Percentiles rank a stretch among this genome's conserved stretches.
These are phyloP conservation scores for Incumbomyces lentus DNA, from an alignment of 2,329 filamentous ascomycete genomes.

Conservation along the genomic window DNA sequence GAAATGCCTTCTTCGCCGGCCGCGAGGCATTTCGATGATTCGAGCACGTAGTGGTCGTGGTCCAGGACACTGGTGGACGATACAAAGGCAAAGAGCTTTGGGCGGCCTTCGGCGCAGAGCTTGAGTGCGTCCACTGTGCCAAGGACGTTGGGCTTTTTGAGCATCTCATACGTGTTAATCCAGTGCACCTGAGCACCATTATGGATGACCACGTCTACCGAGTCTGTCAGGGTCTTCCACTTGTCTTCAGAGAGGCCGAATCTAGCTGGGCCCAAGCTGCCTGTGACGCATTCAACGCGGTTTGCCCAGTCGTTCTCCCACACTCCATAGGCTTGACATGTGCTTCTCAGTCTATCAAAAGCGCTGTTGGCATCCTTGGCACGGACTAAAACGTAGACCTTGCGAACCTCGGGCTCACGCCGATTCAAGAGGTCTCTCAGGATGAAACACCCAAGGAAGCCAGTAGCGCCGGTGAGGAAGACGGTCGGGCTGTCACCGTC, in stretches of 20 bases:
- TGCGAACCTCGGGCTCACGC: constrained; percentile 39
- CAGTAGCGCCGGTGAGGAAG: constrained; percentile 80
- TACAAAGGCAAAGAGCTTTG: constrained; percentile 73
- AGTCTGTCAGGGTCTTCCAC: constrained; percentile 56
- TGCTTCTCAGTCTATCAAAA: constrained; percentile 54
- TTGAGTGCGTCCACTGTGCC: constrained; percentile 65
- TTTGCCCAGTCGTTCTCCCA: constrained; percentile 61
- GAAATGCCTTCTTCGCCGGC: constrained; percentile 55
- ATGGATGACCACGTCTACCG: constrained; percentile 66
- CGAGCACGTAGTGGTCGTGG: constrained; percentile 65
- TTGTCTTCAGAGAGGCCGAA: constrained; percentile 58
- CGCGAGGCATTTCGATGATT: constrained; percentile 53
- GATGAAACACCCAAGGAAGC: constrained; percentile 77
- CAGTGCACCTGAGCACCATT: constrained; percentile 75
- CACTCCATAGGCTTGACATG: constrained; percentile 65
- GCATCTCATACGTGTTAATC: constrained; percentile 64
- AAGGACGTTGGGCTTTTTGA: constrained; percentile 67
- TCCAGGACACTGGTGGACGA: constrained; percentile 76
- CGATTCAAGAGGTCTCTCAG: constrained; percentile 63
- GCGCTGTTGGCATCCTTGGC: constrained; percentile 52
- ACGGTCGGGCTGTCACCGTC: constrained; percentile 43
- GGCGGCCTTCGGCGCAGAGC: constrained; percentile 64
- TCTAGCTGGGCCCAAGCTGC: constrained; percentile 61
- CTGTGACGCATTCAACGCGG: constrained; percentile 58
- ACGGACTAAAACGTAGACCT: constrained; percentile 66